phyloP scores from a whole-genome alignment of 2,329 filamentous ascomycete genomes.

The Catunica adiposa region DNA sequence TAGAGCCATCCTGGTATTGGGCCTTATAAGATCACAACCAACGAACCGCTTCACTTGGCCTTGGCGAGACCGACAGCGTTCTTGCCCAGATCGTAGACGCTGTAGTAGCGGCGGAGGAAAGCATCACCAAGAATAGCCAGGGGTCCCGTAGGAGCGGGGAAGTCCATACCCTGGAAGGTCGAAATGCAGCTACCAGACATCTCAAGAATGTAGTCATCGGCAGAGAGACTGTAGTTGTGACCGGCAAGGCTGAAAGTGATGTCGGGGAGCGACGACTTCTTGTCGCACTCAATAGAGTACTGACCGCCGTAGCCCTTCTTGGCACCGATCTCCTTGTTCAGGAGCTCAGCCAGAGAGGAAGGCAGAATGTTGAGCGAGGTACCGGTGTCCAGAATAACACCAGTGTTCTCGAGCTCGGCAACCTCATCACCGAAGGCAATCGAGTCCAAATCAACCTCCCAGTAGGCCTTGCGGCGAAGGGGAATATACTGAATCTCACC shows the following conservation, averaged over 20 bases:
- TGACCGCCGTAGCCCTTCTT: constrained; percentile 97
- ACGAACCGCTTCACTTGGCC: constrained; percentile 41
- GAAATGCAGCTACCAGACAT: constrained; percentile 92
- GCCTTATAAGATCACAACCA: not conserved
- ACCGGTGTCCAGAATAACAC: constrained; percentile 93
- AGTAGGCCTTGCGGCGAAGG: constrained; percentile 96
- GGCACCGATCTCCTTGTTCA: constrained; percentile 95
- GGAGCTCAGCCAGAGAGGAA: constrained; percentile 75
- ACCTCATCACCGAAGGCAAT: constrained; percentile 76
- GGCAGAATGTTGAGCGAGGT: constrained; percentile 95
- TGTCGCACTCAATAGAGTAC: constrained; percentile 81
- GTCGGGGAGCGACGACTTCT: constrained; percentile 70
- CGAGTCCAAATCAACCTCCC: constrained; percentile 92
- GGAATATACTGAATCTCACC: constrained; percentile 89
- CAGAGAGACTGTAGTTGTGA: constrained; percentile 77
- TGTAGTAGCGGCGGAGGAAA: constrained; percentile 77
- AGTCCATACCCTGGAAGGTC: constrained; percentile 93
- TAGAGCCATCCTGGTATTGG: not conserved
- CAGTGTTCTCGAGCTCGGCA: constrained; percentile 83
- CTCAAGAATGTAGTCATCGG: constrained; percentile 91
- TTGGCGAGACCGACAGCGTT: constrained; percentile 76
- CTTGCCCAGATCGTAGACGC: constrained; percentile 87
- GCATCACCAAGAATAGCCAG: constrained; percentile 88
- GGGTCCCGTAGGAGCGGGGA: constrained; percentile 73
- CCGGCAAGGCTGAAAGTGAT: constrained; percentile 81